Evolutionary conservation across 1,284 basidiomycete species (phyloP).

Genomic region (Psilocybe mexicana): DNA sequence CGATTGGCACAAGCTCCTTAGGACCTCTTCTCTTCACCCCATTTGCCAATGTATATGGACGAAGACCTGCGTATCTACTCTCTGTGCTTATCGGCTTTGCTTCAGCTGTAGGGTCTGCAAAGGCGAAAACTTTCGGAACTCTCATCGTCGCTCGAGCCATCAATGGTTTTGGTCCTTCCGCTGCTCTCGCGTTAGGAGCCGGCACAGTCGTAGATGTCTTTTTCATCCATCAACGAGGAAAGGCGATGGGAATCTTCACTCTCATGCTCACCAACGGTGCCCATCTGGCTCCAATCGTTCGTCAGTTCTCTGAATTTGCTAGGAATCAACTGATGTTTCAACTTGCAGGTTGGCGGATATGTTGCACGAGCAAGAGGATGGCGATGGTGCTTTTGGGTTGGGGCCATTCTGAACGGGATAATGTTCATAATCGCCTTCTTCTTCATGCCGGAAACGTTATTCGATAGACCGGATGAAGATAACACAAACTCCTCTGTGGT

Average conservation of each 20-base stretch:
- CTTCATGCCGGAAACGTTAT: conserved; percentile 35
- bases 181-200: conserved; percentile 36
- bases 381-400: conserved; percentile 39
- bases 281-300: conserved; percentile 38
- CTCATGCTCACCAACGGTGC: conserved; percentile 37
- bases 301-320: conserved; percentile 3
- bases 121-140: conserved; percentile 30
- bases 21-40: conserved; percentile 36
- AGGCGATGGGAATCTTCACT: conserved; percentile 37
- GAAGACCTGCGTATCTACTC: conserved; percentile 33
- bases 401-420: conserved; percentile 33
- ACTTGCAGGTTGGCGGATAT: conserved; percentile 34
- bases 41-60: conserved; percentile 36
- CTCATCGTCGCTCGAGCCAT: conserved; percentile 33
- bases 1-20: conserved; percentile 34
- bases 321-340: background rate
- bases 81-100: conserved; percentile 34
- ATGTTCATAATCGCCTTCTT: conserved; percentile 32
- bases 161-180: conserved; percentile 36
- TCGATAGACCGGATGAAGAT: conserved; percentile 23
- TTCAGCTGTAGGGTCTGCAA: conserved; percentile 35
- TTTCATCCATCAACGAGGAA: conserved; percentile 36
- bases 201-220: conserved; percentile 39
- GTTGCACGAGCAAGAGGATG: conserved; percentile 34
- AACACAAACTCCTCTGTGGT: conserved; percentile 8